Conservation (phyloP, 164 flowering plant species). For the Annona squamosa region DNA sequence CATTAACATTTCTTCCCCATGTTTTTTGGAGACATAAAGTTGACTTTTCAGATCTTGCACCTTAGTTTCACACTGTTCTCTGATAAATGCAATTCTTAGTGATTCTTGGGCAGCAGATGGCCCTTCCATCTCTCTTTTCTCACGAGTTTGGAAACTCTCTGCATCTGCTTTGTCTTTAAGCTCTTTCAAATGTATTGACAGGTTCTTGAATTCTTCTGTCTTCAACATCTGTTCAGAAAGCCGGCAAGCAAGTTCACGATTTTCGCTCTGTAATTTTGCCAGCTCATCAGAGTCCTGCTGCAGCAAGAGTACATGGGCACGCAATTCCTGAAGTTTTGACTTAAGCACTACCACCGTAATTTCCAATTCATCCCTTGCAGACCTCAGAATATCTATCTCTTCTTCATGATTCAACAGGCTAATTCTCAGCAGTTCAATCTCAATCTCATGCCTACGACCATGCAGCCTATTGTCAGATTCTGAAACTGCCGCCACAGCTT, state of each 20-base stretch:
- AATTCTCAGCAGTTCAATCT: conserved; percentile 36
- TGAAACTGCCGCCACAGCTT: conserved; percentile 19
- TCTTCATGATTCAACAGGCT: conserved; percentile 29
- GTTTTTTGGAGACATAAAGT: conserved; percentile 68
- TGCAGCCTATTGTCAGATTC: conserved; percentile 20
- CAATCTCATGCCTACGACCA: conserved; percentile 23
- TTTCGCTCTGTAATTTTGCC: conserved; percentile 31
- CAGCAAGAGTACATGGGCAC: conserved; percentile 20
- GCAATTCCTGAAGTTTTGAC: conserved; percentile 48
- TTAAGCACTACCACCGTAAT: conserved; percentile 37
- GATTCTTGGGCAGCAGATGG: conserved; percentile 38
- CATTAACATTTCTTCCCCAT: conserved; percentile 83
- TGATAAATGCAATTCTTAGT: conserved; percentile 57
- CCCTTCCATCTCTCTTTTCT: conserved; percentile 50
- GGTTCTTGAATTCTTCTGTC: conserved; percentile 81
- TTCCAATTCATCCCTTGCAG: conserved; percentile 53
- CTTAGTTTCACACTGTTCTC: conserved; percentile 88
- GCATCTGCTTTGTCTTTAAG: conserved; percentile 86
- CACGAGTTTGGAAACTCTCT: conserved; percentile 45
- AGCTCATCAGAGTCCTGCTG: conserved; percentile 34
- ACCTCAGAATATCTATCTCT: conserved; percentile 33
- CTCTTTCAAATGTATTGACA: conserved; percentile 75
- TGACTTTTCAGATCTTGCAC: conserved; percentile 67
- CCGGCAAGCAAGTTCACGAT: conserved; percentile 42
- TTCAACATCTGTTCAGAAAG: conserved; percentile 75